phyloP scores from a whole-genome alignment of 2,329 filamentous ascomycete genomes.

The Sporothrix protearum region DNA sequence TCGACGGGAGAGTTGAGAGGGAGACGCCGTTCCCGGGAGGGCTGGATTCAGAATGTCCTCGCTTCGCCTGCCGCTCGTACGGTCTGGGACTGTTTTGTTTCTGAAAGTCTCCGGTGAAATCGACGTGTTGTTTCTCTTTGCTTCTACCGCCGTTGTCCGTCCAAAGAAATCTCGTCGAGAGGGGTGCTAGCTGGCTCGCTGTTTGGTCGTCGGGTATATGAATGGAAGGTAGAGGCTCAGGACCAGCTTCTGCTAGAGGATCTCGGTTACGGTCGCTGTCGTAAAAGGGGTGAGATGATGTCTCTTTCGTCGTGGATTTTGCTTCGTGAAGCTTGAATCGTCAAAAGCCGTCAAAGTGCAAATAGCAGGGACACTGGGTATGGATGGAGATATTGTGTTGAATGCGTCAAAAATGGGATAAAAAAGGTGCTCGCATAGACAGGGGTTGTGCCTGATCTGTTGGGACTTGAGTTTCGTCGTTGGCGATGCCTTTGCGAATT shows the following conservation, averaged over 20 bases:
- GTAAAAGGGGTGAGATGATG: neutral
- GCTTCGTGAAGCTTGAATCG: neutral
- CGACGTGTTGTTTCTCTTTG: neutral
- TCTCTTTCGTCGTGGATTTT: neutral
- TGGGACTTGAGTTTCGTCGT: neutral
- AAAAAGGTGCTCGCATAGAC: neutral
- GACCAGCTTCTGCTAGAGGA: neutral
- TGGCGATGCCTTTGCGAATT: conserved; percentile 11
- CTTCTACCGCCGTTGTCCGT: neutral
- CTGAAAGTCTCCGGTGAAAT: neutral
- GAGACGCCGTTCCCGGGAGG: neutral
- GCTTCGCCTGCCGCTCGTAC: conserved; percentile 12
- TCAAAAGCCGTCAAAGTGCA: neutral
- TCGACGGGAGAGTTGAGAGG: neutral
- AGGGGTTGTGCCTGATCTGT: neutral
- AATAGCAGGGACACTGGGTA: neutral
- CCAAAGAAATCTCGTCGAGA: neutral
- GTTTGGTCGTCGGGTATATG: neutral
- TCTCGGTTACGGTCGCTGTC: neutral
- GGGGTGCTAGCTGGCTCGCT: neutral
- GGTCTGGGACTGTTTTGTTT: conserved; percentile 1
- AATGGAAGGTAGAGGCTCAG: neutral
- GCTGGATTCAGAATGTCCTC: neutral
- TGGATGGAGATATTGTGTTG: neutral
- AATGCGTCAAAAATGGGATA: neutral